Base-by-base conservation (phyloP, 176 grass and related monocot species). In the Cocos nucifera region DNA sequence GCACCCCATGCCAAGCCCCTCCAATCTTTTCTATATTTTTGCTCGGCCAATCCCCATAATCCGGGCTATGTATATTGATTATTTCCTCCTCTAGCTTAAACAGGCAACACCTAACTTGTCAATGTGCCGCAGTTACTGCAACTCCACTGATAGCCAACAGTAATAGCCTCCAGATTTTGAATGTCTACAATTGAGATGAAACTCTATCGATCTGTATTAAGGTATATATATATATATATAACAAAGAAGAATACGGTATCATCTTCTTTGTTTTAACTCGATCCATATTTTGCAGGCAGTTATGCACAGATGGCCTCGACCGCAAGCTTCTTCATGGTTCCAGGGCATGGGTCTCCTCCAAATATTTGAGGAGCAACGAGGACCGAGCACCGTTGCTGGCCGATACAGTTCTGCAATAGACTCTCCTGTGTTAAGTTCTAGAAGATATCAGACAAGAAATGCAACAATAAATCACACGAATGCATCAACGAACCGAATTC, bases 161-260 rank as follows among this genome's bases (percentile, higher is more conserved):
- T 21, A 59, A 76, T 53, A 29, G 66, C 54, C 65, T 53, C 39
- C 57, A 15, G 77, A 77, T 84, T 22, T 65, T 8, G 48, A 27
- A 15, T 18, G 3, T 29, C 17, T 61, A 29, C 17, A 9, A 27
- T 8, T 17, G 4, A 2, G 23, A n/a, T 51, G 72, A 79, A 23
- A 22, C 35, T 44, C 35, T 44, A 44, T 44, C 14, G 6, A 2
- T 14, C 35, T 44, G 35, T 44, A 35, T 23, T 23, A 44, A 59
- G 29, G 68, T 84, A 70, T 77, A 20, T 69, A 61, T 78, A 73
- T 58, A 70, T 77, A 20, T 69, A 61, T 78, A 73, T 58, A 68
- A 30, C 6, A 69, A 71, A 28, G 55, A 66, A 83, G 53, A 83
- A 82, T 51, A 56, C 77, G 6, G 20, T 71, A 50, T 71, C 27